phyloP scores from a whole-genome alignment of 2,329 filamentous ascomycete genomes.

The Hymenoscyphus fraxineus region DNA sequence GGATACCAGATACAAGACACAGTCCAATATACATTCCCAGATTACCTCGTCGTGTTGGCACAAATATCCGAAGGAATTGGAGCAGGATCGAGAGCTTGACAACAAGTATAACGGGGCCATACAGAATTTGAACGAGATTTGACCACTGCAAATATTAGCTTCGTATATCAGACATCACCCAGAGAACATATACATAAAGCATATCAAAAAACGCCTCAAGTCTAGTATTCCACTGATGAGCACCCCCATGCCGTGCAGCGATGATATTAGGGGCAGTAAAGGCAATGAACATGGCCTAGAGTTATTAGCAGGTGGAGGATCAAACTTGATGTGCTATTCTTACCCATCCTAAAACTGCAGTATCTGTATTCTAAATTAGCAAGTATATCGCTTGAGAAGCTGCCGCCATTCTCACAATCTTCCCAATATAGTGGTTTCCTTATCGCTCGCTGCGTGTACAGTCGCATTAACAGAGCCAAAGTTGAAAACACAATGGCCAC shows the following conservation, averaged over 20 bases:
- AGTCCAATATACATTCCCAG: slow-evolving; percentile 7
- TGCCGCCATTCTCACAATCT: slow-evolving; percentile 8
- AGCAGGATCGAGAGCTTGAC: slow-evolving; percentile 10
- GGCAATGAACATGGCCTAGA: slow-evolving; percentile 8
- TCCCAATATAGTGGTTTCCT: slow-evolving; percentile 7
- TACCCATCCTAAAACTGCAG: slow-evolving; percentile 9
- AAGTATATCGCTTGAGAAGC: not conserved
- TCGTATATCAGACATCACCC: not conserved
- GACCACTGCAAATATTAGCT: slow-evolving; percentile 4
- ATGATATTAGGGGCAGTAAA: slow-evolving; percentile 4
- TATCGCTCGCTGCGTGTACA: slow-evolving; percentile 9
- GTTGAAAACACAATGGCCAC: slow-evolving; percentile 1
- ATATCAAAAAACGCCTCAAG: slow-evolving; percentile 6
- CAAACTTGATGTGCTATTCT: not conserved
- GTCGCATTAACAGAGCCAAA: slow-evolving; percentile 5
- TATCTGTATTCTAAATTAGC: slow-evolving; percentile 2
- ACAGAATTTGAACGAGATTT: slow-evolving; percentile 9
- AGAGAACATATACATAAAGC: slow-evolving; percentile 4
- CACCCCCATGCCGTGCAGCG: slow-evolving; percentile 5
- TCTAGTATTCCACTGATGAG: slow-evolving; percentile 11
- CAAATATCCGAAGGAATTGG: slow-evolving; percentile 11
- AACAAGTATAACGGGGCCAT: slow-evolving; percentile 10
- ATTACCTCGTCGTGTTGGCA: slow-evolving; percentile 7
- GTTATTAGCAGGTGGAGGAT: not conserved
- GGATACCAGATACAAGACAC: not conserved